These are phyloP conservation scores for Lecanoromycetidae sp. DNA, from an alignment of 2,329 filamentous ascomycete species.

Conservation along the genomic window DNA sequence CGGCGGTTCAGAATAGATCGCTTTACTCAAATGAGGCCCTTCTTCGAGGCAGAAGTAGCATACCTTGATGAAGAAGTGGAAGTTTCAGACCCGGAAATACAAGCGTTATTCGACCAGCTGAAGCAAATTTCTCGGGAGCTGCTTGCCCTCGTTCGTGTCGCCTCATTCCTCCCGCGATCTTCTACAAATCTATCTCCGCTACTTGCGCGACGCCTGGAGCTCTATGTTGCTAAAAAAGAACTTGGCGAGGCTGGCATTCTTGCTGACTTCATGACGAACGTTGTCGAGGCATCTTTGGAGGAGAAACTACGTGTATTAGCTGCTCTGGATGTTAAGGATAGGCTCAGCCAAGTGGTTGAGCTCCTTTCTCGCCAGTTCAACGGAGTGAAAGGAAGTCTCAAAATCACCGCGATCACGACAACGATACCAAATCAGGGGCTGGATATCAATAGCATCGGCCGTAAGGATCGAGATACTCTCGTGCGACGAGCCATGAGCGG, in stretches of 20 bases:
- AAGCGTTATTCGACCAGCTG: constrained; percentile 63
- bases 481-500: constrained; percentile 33
- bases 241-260: constrained; percentile 70
- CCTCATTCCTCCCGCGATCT: constrained; percentile 65
- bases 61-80: constrained; percentile 53
- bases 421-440: constrained; percentile 46
- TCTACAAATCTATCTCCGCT: constrained; percentile 63
- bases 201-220: constrained; percentile 73
- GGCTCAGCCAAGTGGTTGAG: constrained; percentile 71
- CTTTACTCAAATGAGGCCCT: constrained; percentile 65
- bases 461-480: constrained; percentile 34
- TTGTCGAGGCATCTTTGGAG: constrained; percentile 75
- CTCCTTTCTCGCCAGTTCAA: constrained; percentile 71
- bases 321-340: constrained; percentile 64
- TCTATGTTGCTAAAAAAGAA: constrained; percentile 75
- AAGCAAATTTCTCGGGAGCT: constrained; percentile 80
- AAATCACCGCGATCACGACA: constrained; percentile 66
- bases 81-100: constrained; percentile 50
- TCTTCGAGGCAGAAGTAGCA: constrained; percentile 70
- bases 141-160: constrained; percentile 69
- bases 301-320: constrained; percentile 81
- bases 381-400: constrained; percentile 74
- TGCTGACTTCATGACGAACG: constrained; percentile 93
- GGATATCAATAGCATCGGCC: constrained; percentile 41
- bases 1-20: constrained; percentile 64